Base-by-base conservation (phyloP, 2,329 filamentous ascomycete species). In the Cylindrodendrum hubeiense region DNA sequence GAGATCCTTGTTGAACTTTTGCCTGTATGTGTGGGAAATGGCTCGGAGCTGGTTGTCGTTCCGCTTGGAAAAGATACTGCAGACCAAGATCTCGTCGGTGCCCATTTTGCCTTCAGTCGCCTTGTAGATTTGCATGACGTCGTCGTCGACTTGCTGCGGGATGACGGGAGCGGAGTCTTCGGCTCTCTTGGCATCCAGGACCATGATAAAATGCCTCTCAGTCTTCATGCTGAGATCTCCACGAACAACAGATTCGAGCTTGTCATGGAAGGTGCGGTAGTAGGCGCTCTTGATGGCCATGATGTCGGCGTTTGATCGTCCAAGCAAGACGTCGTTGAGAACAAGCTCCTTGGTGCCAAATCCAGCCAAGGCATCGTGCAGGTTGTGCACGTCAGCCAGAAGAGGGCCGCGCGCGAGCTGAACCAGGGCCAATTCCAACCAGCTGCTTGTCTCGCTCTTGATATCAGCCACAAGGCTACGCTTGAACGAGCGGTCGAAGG, bases 161-260 rank as follows among this genome's bases (percentile, higher is more conserved):
- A 91, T 86, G 3, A 96, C 86, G 0, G 93, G 93, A 0, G 88
- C 85, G 2, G 89, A 89, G 68, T 98, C 95, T 76, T 98, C 94
- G 39, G 90, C 88, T 41, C 94, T 88, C 53, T 86, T 89, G 2
- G 90, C 94, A 33, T 89, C 85, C 43, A 97, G 83, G 24, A 97
- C 91, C 79, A 96, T 92, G 78, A 92, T 83, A 81, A 97, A 98
- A 72, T 98, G 90, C 21, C 90, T 85, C 77, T 95, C 90, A 0
- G 95, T 98, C 81, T 96, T 96, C 79, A 93, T 88, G 70, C 92
- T 95, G 21, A 98, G 83, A 71, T 98, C 95, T 21, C 86, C 88
- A 69, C 89, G 89, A 68, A 98, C 88, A 59, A 92, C 92, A 13
- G 84, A 81, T 73, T 95, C 91, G 1, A 98, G 86, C 17, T 86